Evolutionary conservation across 2,329 filamentous ascomycete species (phyloP), one percentile per base, ranked within the genome.

Genomic region (Elsinoe arachidis): DNA sequence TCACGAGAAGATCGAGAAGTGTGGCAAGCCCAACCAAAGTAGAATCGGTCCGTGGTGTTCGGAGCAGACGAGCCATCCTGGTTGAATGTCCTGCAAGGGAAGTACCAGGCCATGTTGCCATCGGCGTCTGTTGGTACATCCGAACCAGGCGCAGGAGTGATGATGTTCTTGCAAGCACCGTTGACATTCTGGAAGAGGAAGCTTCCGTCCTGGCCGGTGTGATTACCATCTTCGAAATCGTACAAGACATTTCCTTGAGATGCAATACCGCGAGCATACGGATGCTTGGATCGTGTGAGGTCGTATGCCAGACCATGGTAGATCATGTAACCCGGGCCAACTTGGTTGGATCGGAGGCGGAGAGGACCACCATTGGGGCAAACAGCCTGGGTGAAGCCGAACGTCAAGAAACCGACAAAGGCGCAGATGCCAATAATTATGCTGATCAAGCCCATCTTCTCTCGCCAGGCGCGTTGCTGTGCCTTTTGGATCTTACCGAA

Each of bases 111-210:
- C 61, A 99, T 74, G 58, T 95, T 84, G 5, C 81, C 83, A 55
- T 85, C 74, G 23, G 71, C 73, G 68, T 95, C 85, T 5, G 86
- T 87, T 1, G 91, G 90, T 7, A 99, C 84, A 64, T 90, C 86
- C 0, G 91, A 95, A 57, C 77, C 77, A 1, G 79, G 69, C 1
- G 86, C 82, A 6, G 79, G 72, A 0, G 83, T 95, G 68, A 99
- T 96, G 58, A 97, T 73, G 9, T 81, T 87, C 74, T 97, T 99
- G 80, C 93, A 99, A 61, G 87, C 88, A 49, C 93, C 95, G 65
- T 99, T 99, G 71, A 99, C 93, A 63, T 97, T 95, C 70, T 99
- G 93, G 74, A 99, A 99, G 67, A 99, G 75, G 70, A 99, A 99
- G 68, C 91, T 97, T 58, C 89, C 92, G 69, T 99, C 95, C 71